These are phyloP conservation scores for Rutidosis leptorrhynchoides DNA, from an alignment of 129 eudicot genomes.

Conservation along the genomic window DNA sequence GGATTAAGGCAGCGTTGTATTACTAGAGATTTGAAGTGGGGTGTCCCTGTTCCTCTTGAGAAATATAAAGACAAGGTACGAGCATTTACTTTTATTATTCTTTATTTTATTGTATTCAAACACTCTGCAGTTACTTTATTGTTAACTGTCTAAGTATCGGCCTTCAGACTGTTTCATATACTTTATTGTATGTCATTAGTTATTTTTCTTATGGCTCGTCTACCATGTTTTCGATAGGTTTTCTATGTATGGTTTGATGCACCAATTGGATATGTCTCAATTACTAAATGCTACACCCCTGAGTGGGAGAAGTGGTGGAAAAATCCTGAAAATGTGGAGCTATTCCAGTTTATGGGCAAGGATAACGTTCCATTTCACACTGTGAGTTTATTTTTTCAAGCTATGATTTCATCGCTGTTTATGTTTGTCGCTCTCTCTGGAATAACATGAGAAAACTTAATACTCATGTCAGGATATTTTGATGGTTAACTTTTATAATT, in stretches of 20 bases:
- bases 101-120: no score
- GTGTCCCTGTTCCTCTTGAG: conserved; percentile 87
- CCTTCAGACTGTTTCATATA: no score
- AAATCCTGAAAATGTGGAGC: conserved; percentile 93
- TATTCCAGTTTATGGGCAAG: conserved; percentile 96
- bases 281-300: conserved; percentile 75
- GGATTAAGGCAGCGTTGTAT: conserved; percentile 70
- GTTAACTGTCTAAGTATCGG: not conserved
- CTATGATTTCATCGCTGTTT: no score
- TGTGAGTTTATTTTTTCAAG: conserved; percentile 38
- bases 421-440: no score
- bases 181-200: not conserved
- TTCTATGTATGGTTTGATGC: conserved; percentile 99
- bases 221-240: conserved; percentile 42
- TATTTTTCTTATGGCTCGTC: not conserved
- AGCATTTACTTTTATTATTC: no score
- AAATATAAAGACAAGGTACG: conserved; percentile 61
- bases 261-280: conserved; percentile 89
- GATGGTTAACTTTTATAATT: not conserved
- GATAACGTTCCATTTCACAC: conserved; percentile 96
- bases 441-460: no score
- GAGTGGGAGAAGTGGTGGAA: conserved; percentile 99
- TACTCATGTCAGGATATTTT: no score
- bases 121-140: not conserved
- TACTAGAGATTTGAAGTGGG: conserved; percentile 92